A percentile compares a stretch with the other conserved stretches of the same genome.
phyloP scores from a whole-genome alignment of 371 early-diverging fungal genomes.

The Funneliformis caledonium region DNA sequence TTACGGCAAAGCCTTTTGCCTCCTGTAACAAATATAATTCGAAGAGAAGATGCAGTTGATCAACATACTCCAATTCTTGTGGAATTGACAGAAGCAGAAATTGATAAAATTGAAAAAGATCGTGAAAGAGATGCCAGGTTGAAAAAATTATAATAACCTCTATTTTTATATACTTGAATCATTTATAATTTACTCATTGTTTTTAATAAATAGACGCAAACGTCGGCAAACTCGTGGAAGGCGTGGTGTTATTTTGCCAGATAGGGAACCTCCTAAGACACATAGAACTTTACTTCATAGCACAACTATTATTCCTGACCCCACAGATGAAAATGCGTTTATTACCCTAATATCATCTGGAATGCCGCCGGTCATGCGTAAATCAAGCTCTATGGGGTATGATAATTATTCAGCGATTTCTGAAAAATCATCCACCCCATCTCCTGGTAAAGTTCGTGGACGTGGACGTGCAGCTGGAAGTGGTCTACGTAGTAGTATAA shows the following conservation, averaged over 20 bases:
- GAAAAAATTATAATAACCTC: not conserved
- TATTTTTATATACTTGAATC: not conserved
- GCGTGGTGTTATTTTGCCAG: conserved; percentile 68
- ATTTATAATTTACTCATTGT: not conserved
- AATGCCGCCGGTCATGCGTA: conserved; percentile 33
- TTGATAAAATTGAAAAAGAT: conserved; percentile 80
- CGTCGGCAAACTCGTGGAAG: conserved; percentile 82
- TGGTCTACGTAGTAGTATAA: not conserved
- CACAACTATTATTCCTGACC: conserved; percentile 16
- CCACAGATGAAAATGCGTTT: conserved; percentile 29
- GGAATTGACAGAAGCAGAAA: conserved; percentile 73
- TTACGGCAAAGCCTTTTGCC: conserved; percentile 73
- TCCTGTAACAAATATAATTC: conserved; percentile 55
- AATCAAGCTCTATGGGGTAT: conserved; percentile 26
- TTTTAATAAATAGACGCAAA: conserved; percentile 62
- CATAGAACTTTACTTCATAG: conserved; percentile 53
- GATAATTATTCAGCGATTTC: conserved; percentile 36
- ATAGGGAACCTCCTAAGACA: conserved; percentile 67
- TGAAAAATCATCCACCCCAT: conserved; percentile 1
- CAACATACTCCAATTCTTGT: conserved; percentile 68
- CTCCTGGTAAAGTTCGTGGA: conserved; percentile 24
- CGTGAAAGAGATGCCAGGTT: conserved; percentile 73
- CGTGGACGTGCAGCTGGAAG: conserved; percentile 31
- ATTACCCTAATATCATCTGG: conserved; percentile 22
- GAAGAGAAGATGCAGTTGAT: conserved; percentile 58